Percentiles rank a stretch among this genome's conserved stretches.
These are phyloP conservation scores for Murraya paniculata DNA, from an alignment of 345 rosid species.

Conservation along the genomic window DNA sequence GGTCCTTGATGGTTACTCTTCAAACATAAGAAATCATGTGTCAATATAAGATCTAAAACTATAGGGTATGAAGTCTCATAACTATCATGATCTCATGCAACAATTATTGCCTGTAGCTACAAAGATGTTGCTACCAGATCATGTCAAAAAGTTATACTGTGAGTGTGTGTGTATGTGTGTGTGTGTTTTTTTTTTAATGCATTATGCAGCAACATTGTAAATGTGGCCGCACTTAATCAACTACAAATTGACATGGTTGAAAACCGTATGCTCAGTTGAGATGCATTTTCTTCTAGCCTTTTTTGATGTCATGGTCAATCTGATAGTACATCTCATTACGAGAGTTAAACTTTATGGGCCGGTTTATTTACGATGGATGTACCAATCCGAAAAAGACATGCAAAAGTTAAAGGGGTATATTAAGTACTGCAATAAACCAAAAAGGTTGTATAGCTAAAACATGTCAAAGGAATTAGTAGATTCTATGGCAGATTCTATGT, in stretches of 20 bases:
- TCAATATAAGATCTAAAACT: not conserved
- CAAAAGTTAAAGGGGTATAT: not conserved
- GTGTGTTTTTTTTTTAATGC: not conserved
- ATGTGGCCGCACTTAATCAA: not conserved
- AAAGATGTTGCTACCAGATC: not conserved
- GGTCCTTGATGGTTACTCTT: not conserved
- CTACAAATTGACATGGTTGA: not conserved
- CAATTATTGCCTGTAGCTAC: not conserved
- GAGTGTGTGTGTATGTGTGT: not conserved
- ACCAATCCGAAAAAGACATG: not conserved
- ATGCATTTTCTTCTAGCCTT: not conserved
- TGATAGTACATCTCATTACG: not conserved
- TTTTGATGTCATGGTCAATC: not conserved
- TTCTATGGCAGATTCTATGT: not conserved
- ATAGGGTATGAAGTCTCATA: not conserved
- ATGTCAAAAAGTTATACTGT: not conserved
- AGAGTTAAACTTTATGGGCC: not conserved
- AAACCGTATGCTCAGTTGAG: not conserved
- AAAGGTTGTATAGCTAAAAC: slow-evolving; percentile 3
- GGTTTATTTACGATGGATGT: not conserved
- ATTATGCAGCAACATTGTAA: not conserved
- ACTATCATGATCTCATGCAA: not conserved
- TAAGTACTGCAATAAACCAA: not conserved
- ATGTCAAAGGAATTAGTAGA: not conserved
- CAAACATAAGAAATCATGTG: not conserved